These are phyloP conservation scores for Fusarium lyarnte DNA, from an alignment of 2,329 filamentous ascomycete species.

Conservation along the genomic window DNA sequence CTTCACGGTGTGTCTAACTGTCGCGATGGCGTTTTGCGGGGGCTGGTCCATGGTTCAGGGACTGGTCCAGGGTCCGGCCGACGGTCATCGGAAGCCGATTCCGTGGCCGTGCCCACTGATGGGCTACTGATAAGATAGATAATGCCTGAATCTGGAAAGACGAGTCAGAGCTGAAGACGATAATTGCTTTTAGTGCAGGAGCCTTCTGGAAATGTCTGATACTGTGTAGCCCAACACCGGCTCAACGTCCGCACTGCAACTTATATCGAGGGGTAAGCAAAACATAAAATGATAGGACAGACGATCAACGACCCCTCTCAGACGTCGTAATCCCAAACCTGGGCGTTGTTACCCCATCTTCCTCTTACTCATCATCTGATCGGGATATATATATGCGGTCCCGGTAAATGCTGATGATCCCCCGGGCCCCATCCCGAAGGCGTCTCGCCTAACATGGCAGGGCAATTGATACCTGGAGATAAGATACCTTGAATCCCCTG, in stretches of 20 bases:
- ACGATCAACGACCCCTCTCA: background rate
- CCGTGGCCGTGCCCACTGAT: conserved; percentile 23
- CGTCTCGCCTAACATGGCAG: background rate
- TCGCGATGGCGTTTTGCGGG: conserved; percentile 28
- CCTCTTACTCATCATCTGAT: conserved; percentile 31
- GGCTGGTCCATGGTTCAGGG: conserved; percentile 5
- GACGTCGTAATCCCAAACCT: background rate
- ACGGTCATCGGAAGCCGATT: conserved; percentile 29
- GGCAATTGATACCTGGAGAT: background rate
- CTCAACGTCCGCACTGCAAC: background rate
- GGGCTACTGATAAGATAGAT: background rate
- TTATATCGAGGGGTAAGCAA: conserved; percentile 12
- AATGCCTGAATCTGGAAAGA: background rate
- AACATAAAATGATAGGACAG: background rate
- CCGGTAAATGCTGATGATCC: conserved; percentile 7
- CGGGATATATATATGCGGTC: conserved; percentile 8
- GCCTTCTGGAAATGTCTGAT: background rate
- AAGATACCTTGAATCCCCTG: background rate
- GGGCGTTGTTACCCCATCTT: background rate
- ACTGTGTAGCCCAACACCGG: background rate
- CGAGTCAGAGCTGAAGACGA: background rate
- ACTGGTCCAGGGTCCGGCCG: background rate
- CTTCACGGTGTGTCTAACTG: background rate
- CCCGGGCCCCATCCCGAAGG: conserved; percentile 24
- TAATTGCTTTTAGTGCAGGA: background rate